phyloP scores from a whole-genome alignment of 257 asterid species.

The Solanum habrochaites region DNA sequence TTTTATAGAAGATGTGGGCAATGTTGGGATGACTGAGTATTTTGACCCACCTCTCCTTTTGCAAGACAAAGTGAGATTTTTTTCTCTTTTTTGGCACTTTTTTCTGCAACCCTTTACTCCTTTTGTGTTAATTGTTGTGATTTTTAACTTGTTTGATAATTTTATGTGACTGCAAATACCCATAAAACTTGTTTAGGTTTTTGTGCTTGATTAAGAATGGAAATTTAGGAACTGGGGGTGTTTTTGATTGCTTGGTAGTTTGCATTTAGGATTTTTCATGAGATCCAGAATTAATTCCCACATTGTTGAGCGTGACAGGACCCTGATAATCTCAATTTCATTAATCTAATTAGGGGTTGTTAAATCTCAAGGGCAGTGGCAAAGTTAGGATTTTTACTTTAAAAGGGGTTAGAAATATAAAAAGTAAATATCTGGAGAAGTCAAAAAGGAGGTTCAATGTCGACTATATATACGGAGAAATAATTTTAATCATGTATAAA shows the following conservation, averaged over 20 bases:
- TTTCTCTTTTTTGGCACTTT: background rate
- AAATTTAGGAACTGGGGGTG: background rate
- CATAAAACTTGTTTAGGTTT: slow-evolving; percentile 3
- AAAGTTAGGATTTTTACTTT: background rate
- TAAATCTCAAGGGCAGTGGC: background rate
- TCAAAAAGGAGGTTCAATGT: background rate
- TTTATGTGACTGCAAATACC: slow-evolving; percentile 5
- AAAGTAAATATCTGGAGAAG: background rate
- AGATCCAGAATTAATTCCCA: slow-evolving; percentile 21
- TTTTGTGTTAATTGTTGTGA: background rate
- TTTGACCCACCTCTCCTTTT: slow-evolving; percentile 64
- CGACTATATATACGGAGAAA: background rate
- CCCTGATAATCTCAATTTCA: background rate
- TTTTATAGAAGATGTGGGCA: slow-evolving; percentile 87
- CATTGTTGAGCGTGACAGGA: background rate
- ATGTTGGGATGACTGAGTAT: slow-evolving; percentile 83
- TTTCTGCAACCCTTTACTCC: background rate
- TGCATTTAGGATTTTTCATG: slow-evolving; percentile 2
- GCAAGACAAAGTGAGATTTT: slow-evolving; percentile 51
- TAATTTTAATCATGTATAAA: background rate
- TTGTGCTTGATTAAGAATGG: background rate
- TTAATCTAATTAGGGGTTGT: background rate
- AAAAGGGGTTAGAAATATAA: background rate
- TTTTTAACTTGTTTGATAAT: slow-evolving; percentile 6
- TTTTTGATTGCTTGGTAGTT: background rate